phyloP scores from a whole-genome alignment of 2,329 filamentous ascomycete genomes.

The Colletotrichum sublineola region DNA sequence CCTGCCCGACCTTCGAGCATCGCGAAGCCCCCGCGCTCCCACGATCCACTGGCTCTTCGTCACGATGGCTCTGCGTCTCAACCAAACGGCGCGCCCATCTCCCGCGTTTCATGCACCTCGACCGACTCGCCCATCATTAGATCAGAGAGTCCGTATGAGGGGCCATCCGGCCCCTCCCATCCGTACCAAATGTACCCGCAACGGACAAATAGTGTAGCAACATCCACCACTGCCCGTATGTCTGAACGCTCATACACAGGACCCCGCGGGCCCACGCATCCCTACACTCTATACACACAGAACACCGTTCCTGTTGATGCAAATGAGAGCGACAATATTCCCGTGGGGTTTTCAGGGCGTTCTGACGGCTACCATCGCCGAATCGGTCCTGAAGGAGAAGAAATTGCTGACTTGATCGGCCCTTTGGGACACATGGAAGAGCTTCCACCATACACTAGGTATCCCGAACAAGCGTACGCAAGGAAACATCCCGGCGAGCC shows the following conservation, averaged over 20 bases:
- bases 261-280: slow-evolving; percentile 79
- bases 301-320: slow-evolving; percentile 74
- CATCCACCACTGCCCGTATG: slow-evolving; percentile 75
- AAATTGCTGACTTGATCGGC: slow-evolving; percentile 87
- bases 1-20: slow-evolving; percentile 66
- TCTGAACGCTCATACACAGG: slow-evolving; percentile 71
- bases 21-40: slow-evolving; percentile 63
- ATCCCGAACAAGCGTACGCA: slow-evolving; percentile 79
- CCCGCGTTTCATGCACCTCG: slow-evolving; percentile 50
- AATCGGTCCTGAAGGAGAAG: slow-evolving; percentile 84
- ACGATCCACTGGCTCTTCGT: slow-evolving; percentile 65
- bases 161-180: slow-evolving; percentile 81
- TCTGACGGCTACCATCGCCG: slow-evolving; percentile 77
- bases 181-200: slow-evolving; percentile 90
- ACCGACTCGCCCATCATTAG: slow-evolving; percentile 56
- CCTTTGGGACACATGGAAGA: slow-evolving; percentile 92
- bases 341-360: slow-evolving; percentile 81
- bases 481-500: slow-evolving; percentile 59
- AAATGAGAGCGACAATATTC: slow-evolving; percentile 60
- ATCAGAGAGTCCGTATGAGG: slow-evolving; percentile 75
- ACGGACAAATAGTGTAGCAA: slow-evolving; percentile 76
- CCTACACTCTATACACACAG: slow-evolving; percentile 89
- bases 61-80: slow-evolving; percentile 61
- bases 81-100: slow-evolving; percentile 19
- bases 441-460: slow-evolving; percentile 90